Evolutionary conservation across 2,329 filamentous ascomycete species (phyloP).

Genomic region (Colletotrichum navitas): DNA sequence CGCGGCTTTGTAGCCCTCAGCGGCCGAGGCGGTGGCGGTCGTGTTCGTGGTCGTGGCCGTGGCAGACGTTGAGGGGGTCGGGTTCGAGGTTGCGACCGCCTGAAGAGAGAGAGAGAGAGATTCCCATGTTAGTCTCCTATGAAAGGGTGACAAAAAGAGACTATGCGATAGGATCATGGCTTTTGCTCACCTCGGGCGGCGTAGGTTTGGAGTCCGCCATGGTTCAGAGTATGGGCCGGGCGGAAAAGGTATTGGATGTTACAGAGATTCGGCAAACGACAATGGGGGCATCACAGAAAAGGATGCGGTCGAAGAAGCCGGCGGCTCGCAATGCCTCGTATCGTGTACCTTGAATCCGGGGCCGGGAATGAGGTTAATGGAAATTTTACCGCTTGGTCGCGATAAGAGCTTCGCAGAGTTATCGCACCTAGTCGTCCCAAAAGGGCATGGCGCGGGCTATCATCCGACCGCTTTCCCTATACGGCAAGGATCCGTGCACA

Average conservation of each 20-base stretch:
- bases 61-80: background rate
- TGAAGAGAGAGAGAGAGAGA: background rate
- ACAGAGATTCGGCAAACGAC: no score
- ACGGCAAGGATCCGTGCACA: background rate
- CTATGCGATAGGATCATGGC: background rate
- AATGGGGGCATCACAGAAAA: background rate
- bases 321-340: conserved; percentile 15
- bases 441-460: background rate
- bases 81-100: conserved; percentile 23
- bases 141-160: background rate
- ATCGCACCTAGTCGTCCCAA: conserved; percentile 36
- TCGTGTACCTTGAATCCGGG: conserved; percentile 5
- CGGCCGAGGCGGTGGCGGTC: conserved; percentile 46
- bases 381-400: conserved; percentile 38
- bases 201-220: conserved; percentile 46
- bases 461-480: conserved; percentile 21
- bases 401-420: conserved; percentile 42
- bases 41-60: conserved; percentile 22
- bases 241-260: background rate
- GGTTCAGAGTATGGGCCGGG: background rate
- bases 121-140: conserved; percentile 22
- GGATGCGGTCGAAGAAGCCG: background rate
- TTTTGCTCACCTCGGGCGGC: conserved; percentile 40
- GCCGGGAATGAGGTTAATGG: conserved; percentile 29
- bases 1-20: conserved; percentile 55